These are phyloP conservation scores for Blastobotrys mokoenaii DNA, from an alignment of 805 yeast genomes.

Conservation along the genomic window DNA sequence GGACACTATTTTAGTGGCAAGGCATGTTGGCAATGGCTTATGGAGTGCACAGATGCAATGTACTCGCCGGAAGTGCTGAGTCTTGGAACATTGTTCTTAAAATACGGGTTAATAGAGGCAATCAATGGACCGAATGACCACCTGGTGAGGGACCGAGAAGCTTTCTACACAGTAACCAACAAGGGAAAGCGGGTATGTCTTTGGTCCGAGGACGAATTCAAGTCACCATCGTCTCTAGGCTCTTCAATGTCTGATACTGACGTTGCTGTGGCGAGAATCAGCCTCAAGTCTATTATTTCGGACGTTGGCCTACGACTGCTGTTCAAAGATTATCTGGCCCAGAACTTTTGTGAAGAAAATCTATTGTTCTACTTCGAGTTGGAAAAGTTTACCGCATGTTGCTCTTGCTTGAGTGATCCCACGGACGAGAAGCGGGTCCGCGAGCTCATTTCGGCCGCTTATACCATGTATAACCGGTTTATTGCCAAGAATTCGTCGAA, in stretches of 20 bases:
- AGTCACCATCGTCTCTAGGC: background rate
- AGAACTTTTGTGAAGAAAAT: slow-evolving; percentile 65
- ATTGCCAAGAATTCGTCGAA: slow-evolving; percentile 59
- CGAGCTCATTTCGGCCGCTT: slow-evolving; percentile 53
- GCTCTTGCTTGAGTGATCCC: background rate
- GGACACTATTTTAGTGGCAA: slow-evolving; percentile 62
- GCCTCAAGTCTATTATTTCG: slow-evolving; percentile 37
- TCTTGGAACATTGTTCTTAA: slow-evolving; percentile 8
- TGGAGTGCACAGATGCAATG: slow-evolving; percentile 78
- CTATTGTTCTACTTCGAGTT: slow-evolving; percentile 62
- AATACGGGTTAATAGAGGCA: slow-evolving; percentile 11
- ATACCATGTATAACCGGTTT: slow-evolving; percentile 57
- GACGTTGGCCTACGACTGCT: slow-evolving; percentile 73
- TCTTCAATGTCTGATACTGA: background rate
- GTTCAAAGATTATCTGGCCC: slow-evolving; percentile 56
- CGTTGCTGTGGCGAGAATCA: background rate
- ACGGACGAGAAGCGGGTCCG: slow-evolving; percentile 32
- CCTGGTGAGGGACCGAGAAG: slow-evolving; percentile 7
- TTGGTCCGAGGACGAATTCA: slow-evolving; percentile 6
- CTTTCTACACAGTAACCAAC: slow-evolving; percentile 9
- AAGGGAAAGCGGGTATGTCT: slow-evolving; percentile 8
- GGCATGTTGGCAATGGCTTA: slow-evolving; percentile 75
- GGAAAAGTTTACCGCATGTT: slow-evolving; percentile 31
- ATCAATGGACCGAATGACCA: background rate
- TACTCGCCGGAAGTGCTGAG: slow-evolving; percentile 22